These are phyloP conservation scores for Agrocybe praecox DNA, from an alignment of 768 basidiomycete genomes.

Conservation along the genomic window DNA sequence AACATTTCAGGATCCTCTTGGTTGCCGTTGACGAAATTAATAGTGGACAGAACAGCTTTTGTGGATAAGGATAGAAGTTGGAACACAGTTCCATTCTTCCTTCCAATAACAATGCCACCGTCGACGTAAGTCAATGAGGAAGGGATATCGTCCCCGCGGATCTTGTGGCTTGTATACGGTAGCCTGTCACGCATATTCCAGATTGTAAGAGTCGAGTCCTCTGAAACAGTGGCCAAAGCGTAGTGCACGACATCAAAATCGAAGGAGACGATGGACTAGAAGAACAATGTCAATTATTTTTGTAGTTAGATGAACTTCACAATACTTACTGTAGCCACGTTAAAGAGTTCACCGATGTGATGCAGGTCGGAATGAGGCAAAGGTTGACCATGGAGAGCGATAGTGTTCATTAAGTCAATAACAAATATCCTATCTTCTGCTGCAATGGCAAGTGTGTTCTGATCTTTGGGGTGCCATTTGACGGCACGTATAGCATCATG, in stretches of 20 bases:
- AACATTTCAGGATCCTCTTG: conserved; percentile 86
- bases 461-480: conserved; percentile 88
- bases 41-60: conserved; percentile 72
- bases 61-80: conserved; percentile 79
- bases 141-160: conserved; percentile 79
- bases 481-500: conserved; percentile 77
- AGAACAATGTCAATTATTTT: conserved; percentile 7
- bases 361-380: conserved; percentile 69
- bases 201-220: conserved; percentile 77
- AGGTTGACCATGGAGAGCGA: conserved; percentile 63
- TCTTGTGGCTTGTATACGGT: conserved; percentile 74
- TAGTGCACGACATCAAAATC: conserved; percentile 82
- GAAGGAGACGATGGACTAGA: conserved; percentile 77
- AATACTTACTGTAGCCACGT: conserved; percentile 64
- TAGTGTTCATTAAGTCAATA: conserved; percentile 68
- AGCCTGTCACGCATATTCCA: conserved; percentile 82
- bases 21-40: conserved; percentile 73
- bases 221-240: conserved; percentile 80
- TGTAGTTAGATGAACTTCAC: background rate
- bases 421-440: conserved; percentile 77
- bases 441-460: conserved; percentile 81
- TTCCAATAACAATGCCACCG: conserved; percentile 81
- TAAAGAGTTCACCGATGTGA: conserved; percentile 69
- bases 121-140: conserved; percentile 87
- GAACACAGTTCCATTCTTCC: conserved; percentile 84